phyloP scores from a whole-genome alignment of 805 yeast genomes.

The Saturnispora sanitii region DNA sequence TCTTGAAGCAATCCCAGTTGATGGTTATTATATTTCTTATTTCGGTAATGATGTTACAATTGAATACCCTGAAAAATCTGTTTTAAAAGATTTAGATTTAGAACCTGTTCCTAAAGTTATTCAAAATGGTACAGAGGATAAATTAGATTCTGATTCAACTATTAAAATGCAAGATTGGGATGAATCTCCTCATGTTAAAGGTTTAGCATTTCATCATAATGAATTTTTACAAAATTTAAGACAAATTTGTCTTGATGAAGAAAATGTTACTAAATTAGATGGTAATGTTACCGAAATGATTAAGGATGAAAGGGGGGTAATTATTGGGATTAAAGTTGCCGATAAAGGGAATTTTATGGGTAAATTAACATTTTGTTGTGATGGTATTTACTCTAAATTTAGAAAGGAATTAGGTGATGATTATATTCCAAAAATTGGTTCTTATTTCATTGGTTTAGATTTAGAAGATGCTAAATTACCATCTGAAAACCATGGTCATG shows the following conservation, averaged over 20 bases:
- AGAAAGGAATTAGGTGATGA: constrained; percentile 59
- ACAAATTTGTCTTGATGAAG: constrained; percentile 52
- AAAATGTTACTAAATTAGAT: constrained; percentile 68
- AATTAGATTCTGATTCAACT: constrained; percentile 39
- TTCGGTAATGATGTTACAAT: constrained; percentile 47
- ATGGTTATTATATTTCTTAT: constrained; percentile 75
- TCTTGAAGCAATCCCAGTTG: constrained; percentile 66
- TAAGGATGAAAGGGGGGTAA: constrained; percentile 38
- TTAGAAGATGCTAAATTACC: constrained; percentile 71
- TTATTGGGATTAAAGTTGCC: constrained; percentile 66
- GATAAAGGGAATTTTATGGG: constrained; percentile 42
- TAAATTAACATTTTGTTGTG: constrained; percentile 68
- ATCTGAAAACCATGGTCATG: constrained; percentile 74
- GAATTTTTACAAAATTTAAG: constrained; percentile 73
- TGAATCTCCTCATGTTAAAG: constrained; percentile 45
- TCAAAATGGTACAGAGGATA: constrained; percentile 47
- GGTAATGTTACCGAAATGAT: constrained; percentile 72
- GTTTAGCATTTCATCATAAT: constrained; percentile 92
- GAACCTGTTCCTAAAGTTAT: constrained; percentile 43
- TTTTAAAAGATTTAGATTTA: constrained; percentile 35
- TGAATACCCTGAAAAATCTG: constrained; percentile 61
- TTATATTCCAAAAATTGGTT: constrained; percentile 58
- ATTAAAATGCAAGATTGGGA: constrained; percentile 47
- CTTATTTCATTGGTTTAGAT: constrained; percentile 81
- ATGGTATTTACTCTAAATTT: constrained; percentile 91